A percentile compares a stretch with the other conserved stretches of the same genome.
Conservation (phyloP, 768 basidiomycete genomes). For the Flagelloscypha sp. region DNA sequence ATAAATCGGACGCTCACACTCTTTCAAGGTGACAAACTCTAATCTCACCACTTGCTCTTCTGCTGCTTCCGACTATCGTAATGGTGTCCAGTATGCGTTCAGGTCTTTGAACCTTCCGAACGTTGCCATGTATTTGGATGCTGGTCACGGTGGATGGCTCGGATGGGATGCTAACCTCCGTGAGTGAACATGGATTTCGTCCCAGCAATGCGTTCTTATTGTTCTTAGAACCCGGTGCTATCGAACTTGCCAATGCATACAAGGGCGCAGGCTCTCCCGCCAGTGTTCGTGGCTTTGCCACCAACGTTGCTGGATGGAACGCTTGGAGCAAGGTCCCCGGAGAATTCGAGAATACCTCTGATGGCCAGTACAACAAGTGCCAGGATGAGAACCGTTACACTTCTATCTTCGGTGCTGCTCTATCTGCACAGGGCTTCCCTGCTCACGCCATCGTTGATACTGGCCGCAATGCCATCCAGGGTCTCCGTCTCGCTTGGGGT, state of each 20-base stretch:
- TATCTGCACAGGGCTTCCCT: slow-evolving; percentile 19
- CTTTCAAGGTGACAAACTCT: slow-evolving; percentile 3
- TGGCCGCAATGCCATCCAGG: slow-evolving; percentile 29
- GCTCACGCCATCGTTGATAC: slow-evolving; percentile 32
- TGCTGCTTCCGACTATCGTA: slow-evolving; percentile 2
- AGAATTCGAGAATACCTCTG: too few species aligned
- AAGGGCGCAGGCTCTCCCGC: slow-evolving; percentile 22
- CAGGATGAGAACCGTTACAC: too few species aligned
- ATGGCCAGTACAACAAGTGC: too few species aligned
- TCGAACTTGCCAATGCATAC: slow-evolving; percentile 25
- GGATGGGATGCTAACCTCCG: slow-evolving; percentile 31
- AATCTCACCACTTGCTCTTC: slow-evolving; percentile 1
- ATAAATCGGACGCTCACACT: too few species aligned
- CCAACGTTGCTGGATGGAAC: slow-evolving; percentile 8
- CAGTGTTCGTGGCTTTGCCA: slow-evolving; percentile 31
- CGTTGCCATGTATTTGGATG: slow-evolving; percentile 30
- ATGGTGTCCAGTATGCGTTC: slow-evolving; percentile 3
- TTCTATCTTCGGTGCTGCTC: too few species aligned
- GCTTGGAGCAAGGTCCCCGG: too few species aligned
- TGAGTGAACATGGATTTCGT: slow-evolving; percentile 26
- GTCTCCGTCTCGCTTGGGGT: slow-evolving; percentile 29
- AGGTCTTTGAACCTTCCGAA: slow-evolving; percentile 3
- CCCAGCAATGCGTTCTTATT: slow-evolving; percentile 3
- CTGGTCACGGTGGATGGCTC: slow-evolving; percentile 31
- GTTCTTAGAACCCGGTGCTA: slow-evolving; percentile 23